These are phyloP conservation scores for Phyllosticta paracitricarpa DNA, from an alignment of 2,329 filamentous ascomycete species.

Conservation along the genomic window DNA sequence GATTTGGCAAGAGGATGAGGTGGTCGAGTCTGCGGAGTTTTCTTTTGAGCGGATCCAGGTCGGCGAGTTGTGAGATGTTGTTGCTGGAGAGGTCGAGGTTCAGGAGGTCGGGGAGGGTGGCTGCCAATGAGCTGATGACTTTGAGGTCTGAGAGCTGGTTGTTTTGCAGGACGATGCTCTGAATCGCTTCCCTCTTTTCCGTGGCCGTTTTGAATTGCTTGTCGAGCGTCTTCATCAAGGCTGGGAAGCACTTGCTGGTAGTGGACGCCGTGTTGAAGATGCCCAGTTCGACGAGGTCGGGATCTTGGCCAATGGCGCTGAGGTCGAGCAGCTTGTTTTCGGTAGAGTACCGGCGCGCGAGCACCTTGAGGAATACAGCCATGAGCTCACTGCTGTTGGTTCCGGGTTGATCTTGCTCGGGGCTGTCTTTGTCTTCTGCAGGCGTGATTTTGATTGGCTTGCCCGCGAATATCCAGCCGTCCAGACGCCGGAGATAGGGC, in stretches of 20 bases:
- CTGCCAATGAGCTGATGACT: constrained; percentile 63
- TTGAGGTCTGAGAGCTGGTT: constrained; percentile 68
- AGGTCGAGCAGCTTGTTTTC: constrained; percentile 70
- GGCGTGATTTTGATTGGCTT: neutral
- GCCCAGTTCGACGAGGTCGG: constrained; percentile 60
- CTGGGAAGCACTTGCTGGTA: constrained; percentile 81
- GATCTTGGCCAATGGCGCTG: constrained; percentile 64
- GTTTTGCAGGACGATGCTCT: constrained; percentile 70
- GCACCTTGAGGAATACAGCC: constrained; percentile 54
- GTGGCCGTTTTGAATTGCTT: constrained; percentile 61
- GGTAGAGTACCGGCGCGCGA: constrained; percentile 64
- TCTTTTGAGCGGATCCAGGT: constrained; percentile 65
- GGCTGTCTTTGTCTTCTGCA: neutral
- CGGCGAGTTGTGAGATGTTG: constrained; percentile 57
- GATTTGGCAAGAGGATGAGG: constrained; percentile 68
- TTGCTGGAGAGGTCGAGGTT: constrained; percentile 87
- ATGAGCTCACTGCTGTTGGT: constrained; percentile 11
- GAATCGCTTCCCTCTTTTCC: constrained; percentile 66
- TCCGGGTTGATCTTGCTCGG: neutral
- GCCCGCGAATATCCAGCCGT: constrained; percentile 21
- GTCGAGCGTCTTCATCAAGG: constrained; percentile 79
- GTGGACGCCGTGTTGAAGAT: constrained; percentile 64
- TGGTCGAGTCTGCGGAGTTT: constrained; percentile 73
- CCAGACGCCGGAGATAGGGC: constrained; percentile 25
- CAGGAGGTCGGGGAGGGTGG: constrained; percentile 73